Percentiles rank a stretch among this genome's conserved stretches.
Evolutionary conservation across 176 grass and related monocot species (phyloP).

Genomic region (Raddia guianensis): DNA sequence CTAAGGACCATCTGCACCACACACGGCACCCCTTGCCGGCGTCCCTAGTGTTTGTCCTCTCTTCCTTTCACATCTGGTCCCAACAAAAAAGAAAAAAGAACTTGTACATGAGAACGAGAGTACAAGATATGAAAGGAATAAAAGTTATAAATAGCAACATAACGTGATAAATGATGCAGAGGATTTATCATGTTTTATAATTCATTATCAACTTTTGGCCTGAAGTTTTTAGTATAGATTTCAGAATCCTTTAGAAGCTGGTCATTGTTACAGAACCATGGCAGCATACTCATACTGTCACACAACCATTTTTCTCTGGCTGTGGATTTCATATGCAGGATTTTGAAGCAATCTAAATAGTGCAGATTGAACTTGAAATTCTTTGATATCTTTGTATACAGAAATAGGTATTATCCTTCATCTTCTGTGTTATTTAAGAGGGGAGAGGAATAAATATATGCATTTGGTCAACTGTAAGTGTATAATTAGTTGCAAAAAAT

Average conservation of each 20-base stretch:
- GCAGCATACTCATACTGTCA: neutral
- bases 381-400: neutral
- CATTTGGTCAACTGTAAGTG: neutral
- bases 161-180: neutral
- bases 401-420: constrained; percentile 8
- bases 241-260: constrained; percentile 7
- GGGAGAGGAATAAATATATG: neutral
- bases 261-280: constrained; percentile 4
- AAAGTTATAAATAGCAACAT: neutral
- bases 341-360: constrained; percentile 12
- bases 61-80: no score
- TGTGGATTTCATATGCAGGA: constrained; percentile 2
- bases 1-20: no score
- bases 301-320: constrained; percentile 16
- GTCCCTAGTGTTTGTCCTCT: no score
- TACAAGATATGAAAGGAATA: neutral
- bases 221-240: neutral
- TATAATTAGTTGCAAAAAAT: neutral
- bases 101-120: constrained; percentile 6
- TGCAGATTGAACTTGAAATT: constrained; percentile 6
- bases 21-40: no score
- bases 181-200: neutral
- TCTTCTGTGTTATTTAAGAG: neutral
- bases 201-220: constrained; percentile 3
- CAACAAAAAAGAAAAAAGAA: neutral